phyloP scores from a whole-genome alignment of 2,329 filamentous ascomycete species.

The Colletotrichum lini region DNA sequence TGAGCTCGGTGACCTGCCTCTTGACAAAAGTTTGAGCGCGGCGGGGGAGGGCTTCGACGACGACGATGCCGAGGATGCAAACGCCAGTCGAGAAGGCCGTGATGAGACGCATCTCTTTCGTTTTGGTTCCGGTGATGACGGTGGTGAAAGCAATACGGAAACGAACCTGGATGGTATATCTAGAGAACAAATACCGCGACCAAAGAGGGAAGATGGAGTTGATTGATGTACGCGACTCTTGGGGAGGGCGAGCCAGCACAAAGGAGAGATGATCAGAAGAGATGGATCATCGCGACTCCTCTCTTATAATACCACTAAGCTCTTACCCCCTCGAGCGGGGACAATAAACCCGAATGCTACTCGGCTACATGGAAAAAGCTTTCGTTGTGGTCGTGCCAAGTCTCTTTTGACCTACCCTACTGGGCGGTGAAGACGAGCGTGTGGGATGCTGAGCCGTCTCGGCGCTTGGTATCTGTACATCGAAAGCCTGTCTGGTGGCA shows the following conservation, averaged over 20 bases:
- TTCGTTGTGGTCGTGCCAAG: background rate
- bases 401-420: background rate
- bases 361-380: background rate
- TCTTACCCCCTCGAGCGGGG: background rate
- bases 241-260: background rate
- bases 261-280: background rate
- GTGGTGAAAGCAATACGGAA: background rate
- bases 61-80: background rate
- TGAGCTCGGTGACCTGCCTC: conserved; percentile 48
- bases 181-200: no score
- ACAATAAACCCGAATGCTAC: background rate
- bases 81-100: background rate
- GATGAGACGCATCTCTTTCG: background rate
- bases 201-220: no score
- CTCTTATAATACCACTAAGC: background rate
- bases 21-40: conserved; percentile 40
- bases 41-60: conserved; percentile 43
- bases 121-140: background rate
- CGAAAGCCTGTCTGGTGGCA: background rate
- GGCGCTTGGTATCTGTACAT: background rate
- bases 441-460: background rate
- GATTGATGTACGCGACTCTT: background rate
- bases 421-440: background rate
- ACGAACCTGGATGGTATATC: background rate
- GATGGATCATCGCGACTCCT: no score